These are phyloP conservation scores for Thalassiosira hispida DNA, from an alignment of 352 stramenopile genomes.

Conservation along the genomic window DNA sequence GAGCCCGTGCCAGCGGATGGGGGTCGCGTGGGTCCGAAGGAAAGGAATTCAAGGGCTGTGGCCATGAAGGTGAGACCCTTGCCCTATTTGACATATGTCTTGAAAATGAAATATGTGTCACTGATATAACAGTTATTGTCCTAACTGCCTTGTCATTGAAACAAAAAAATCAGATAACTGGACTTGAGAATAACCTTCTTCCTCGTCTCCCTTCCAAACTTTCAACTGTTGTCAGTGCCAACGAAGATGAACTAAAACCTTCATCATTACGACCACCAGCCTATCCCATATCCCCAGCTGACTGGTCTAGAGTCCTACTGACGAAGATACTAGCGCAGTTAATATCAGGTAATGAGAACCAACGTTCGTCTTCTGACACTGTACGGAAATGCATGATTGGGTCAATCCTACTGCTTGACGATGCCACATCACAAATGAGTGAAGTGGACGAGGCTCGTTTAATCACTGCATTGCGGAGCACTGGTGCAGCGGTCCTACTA, in stretches of 20 bases:
- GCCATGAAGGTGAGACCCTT: constrained; percentile 63
- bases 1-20: constrained; percentile 57
- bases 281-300: constrained; percentile 66
- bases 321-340: constrained; percentile 77
- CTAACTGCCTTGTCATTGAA: neutral
- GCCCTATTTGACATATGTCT: neutral
- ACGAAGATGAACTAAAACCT: constrained; percentile 80
- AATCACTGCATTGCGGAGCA: constrained; percentile 63
- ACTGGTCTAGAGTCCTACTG: constrained; percentile 81
- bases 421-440: constrained; percentile 69
- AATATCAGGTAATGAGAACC: constrained; percentile 79
- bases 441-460: constrained; percentile 78
- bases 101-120: neutral
- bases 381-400: constrained; percentile 76
- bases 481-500: constrained; percentile 74
- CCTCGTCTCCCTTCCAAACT: constrained; percentile 71
- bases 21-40: constrained; percentile 43
- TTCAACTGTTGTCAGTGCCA: constrained; percentile 71
- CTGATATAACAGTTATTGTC: constrained; percentile 2
- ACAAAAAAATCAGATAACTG: constrained; percentile 63
- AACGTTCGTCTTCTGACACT: constrained; percentile 38
- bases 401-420: constrained; percentile 81
- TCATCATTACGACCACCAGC: constrained; percentile 58
- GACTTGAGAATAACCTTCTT: constrained; percentile 64
- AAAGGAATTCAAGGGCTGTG: constrained; percentile 63